Evolutionary conservation across 1,284 basidiomycete genomes (phyloP).

Genomic region (Lignosus rhinocerotis): DNA sequence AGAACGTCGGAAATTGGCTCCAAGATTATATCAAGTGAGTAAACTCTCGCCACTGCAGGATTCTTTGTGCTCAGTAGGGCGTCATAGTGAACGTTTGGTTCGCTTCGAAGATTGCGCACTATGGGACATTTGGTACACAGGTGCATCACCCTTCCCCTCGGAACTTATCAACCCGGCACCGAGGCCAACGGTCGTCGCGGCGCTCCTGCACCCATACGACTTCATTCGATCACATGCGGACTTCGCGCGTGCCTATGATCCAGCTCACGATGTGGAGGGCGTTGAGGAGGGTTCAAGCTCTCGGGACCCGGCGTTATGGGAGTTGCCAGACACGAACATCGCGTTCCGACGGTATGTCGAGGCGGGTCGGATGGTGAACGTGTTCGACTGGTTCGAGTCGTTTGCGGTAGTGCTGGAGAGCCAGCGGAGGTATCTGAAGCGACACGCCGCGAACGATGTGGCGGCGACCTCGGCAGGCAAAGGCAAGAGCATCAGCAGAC

Average conservation of each 20-base stretch:
- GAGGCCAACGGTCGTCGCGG: conserved; percentile 57
- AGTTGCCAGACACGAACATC: conserved; percentile 69
- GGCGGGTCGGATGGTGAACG: conserved; percentile 76
- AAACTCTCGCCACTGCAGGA: neutral
- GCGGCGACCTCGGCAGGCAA: neutral
- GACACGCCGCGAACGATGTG: neutral
- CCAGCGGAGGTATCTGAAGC: conserved; percentile 40
- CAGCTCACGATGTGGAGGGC: neutral
- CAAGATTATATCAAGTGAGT: conserved; percentile 51
- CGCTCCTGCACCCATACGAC: conserved; percentile 58
- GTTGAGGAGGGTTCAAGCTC: neutral
- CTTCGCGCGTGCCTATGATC: conserved; percentile 11
- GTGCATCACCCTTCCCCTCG: conserved; percentile 58
- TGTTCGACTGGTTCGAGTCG: conserved; percentile 80
- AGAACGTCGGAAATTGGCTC: conserved; percentile 45
- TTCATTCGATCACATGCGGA: conserved; percentile 46
- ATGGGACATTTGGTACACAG: conserved; percentile 75
- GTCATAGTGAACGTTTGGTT: conserved; percentile 40
- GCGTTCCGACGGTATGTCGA: conserved; percentile 75
- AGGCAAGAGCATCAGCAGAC: neutral
- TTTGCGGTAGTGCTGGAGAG: conserved; percentile 63
- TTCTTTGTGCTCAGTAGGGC: neutral
- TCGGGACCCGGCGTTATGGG: conserved; percentile 38
- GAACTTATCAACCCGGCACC: conserved; percentile 75
- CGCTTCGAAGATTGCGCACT: conserved; percentile 51